Conservation (phyloP, 1,284 basidiomycete species). For the Fomitiporia mediterranea region DNA sequence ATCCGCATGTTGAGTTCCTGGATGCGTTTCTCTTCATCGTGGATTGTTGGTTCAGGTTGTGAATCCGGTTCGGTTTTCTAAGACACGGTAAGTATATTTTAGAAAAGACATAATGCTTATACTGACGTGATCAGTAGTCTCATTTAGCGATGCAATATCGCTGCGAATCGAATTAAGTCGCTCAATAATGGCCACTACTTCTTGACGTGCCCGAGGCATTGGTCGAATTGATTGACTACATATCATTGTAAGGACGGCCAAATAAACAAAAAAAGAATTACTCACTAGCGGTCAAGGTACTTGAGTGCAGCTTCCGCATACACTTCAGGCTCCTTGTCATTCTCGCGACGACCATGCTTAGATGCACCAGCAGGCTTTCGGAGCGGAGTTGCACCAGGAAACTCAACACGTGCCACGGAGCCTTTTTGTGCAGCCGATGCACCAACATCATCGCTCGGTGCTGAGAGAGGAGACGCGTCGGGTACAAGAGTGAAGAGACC, state of each 20-base stretch:
- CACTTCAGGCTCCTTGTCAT: slow-evolving; percentile 62
- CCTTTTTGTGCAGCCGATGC: slow-evolving; percentile 57
- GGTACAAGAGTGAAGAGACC: slow-evolving; percentile 61
- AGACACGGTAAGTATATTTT: slow-evolving; percentile 26
- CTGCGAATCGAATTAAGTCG: slow-evolving; percentile 46
- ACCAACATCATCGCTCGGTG: slow-evolving; percentile 56
- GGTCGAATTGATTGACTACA: slow-evolving; percentile 56
- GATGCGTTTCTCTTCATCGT: slow-evolving; percentile 55
- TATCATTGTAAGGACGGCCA: neutral
- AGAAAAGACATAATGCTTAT: slow-evolving; percentile 1
- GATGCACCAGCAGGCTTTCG: slow-evolving; percentile 43
- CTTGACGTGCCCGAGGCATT: slow-evolving; percentile 65
- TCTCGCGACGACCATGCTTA: slow-evolving; percentile 25
- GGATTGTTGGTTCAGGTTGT: slow-evolving; percentile 38
- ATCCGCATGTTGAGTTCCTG: slow-evolving; percentile 50
- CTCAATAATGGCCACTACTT: slow-evolving; percentile 49
- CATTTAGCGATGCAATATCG: slow-evolving; percentile 46
- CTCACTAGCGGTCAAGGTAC: slow-evolving; percentile 70
- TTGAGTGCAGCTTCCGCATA: slow-evolving; percentile 70
- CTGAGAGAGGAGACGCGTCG: slow-evolving; percentile 43
- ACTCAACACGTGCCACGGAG: slow-evolving; percentile 57
- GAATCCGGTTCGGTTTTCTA: slow-evolving; percentile 33
- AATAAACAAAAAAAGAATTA: slow-evolving; percentile 19
- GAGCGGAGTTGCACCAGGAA: slow-evolving; percentile 66
- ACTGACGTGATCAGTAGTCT: slow-evolving; percentile 52